Evolutionary conservation across 169 alveolate genomes (phyloP), one percentile per base, ranked within the genome.

Genomic region (Pseudocohnilembus persalinus): DNA sequence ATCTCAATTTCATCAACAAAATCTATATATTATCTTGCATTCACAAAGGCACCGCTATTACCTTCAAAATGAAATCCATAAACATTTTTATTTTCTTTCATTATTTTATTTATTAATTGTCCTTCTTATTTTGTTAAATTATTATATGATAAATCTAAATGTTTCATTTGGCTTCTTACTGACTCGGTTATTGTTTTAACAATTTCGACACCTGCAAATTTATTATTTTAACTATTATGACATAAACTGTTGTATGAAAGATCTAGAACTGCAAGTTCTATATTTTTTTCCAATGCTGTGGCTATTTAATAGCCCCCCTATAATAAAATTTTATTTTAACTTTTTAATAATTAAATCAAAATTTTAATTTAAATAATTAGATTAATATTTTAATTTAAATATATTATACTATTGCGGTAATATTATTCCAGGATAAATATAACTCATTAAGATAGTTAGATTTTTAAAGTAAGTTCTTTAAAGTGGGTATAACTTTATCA

Each of bases 1-100:
- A 73, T 73, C 30, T 77, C 31, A 68, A 65, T 49, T 74, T 82
- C 85, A 74, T 89, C 80, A 30, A 77, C 27, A 26, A 88, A 86
- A 15, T 35, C 91, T 24, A 93, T 87, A 88, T 88, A 91, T 1
- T 95, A 95, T 88, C 90, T 84, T 29, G 90, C 65, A 84, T 93
- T 89, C 0, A 90, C 89, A 75, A 77, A 81, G 87, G 89, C 89
- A 73, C 75, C 82, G 64, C 84, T 88, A 75, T 91, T 93, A 28
- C 97, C 97, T 35, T 92, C 93, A 68, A 91, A 79, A 88, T 93
- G 97, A 31, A 92, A 81, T 15, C 96, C 96, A 73, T 88, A 88
- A 20, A 91, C 29, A 0, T 81, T 82, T 81, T 90, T 93, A 87
- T 93, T 93, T 31, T 68, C 74, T 81, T 83, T 82, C 0, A 91